phyloP scores from a whole-genome alignment of 1,284 basidiomycete species.

The Puccinia horiana region DNA sequence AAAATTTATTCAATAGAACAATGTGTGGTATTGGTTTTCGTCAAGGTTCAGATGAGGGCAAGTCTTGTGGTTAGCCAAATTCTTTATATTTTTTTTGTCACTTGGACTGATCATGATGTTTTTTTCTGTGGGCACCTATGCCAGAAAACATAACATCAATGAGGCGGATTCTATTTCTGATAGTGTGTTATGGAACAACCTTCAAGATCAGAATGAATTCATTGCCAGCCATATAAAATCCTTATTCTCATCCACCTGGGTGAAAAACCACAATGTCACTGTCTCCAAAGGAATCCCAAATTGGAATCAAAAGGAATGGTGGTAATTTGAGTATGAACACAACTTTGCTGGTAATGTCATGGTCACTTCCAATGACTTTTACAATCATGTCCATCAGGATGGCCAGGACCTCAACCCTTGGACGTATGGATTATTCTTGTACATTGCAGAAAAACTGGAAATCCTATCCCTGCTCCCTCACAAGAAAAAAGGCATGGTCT shows the following conservation, averaged over 20 bases:
- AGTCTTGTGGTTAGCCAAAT: neutral
- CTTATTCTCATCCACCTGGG: neutral
- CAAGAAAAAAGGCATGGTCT: neutral
- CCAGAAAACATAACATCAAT: neutral
- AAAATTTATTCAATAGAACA: neutral
- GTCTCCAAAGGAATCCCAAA: neutral
- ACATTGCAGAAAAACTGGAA: neutral
- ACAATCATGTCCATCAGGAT: constrained; percentile 2
- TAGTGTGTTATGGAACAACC: neutral
- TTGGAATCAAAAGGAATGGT: neutral
- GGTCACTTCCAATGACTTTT: constrained; percentile 7
- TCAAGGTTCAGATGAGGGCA: neutral
- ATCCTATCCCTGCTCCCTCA: constrained; percentile 20
- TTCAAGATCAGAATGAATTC: neutral
- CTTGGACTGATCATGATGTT: neutral
- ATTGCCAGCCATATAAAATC: neutral
- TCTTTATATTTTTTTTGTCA: neutral
- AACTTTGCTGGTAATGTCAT: constrained; percentile 11
- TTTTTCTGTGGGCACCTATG: neutral
- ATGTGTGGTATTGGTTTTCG: neutral
- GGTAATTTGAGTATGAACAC: neutral
- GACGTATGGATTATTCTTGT: constrained; percentile 19
- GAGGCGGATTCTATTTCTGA: neutral
- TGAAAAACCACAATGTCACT: neutral
- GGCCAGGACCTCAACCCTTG: constrained; percentile 1